Evolutionary conservation across 192 early-diverging fungal species (phyloP).

Genomic region (Podila verticillata): DNA sequence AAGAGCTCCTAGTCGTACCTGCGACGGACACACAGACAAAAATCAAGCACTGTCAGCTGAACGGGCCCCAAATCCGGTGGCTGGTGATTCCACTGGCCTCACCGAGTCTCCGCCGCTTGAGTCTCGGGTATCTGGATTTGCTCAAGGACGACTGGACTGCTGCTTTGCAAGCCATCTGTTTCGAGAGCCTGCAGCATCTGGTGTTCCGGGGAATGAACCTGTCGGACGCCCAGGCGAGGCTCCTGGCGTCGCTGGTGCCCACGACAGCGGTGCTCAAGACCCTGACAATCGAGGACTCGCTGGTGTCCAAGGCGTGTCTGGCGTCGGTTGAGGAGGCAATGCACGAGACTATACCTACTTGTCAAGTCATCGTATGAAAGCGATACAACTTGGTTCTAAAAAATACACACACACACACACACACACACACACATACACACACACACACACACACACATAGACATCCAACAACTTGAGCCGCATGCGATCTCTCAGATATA

Average conservation of each 20-base stretch:
- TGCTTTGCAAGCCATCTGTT: background rate
- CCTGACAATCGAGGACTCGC: conserved; percentile 1
- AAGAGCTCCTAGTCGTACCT: background rate
- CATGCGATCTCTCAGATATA: too few relatives aligned
- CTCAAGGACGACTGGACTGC: background rate
- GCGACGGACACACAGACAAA: background rate
- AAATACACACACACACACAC: background rate
- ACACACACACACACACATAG: too few relatives aligned
- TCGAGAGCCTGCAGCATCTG: background rate
- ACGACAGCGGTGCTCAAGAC: background rate
- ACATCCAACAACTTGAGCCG: too few relatives aligned
- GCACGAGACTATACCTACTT: background rate
- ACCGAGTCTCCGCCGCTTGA: background rate
- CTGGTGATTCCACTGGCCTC: conserved; percentile 1
- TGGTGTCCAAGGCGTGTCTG: background rate
- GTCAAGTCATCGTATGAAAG: background rate
- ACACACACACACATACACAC: background rate
- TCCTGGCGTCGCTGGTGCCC: background rate
- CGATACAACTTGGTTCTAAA: background rate
- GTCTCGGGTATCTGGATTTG: background rate
- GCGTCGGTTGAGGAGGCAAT: background rate
- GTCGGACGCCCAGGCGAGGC: background rate
- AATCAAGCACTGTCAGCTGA: conserved; percentile 3
- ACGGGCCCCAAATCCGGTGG: background rate
- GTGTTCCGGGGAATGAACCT: background rate